phyloP scores from a whole-genome alignment of 2,329 filamentous ascomycete genomes.

The Colletotrichum plurivorum region DNA sequence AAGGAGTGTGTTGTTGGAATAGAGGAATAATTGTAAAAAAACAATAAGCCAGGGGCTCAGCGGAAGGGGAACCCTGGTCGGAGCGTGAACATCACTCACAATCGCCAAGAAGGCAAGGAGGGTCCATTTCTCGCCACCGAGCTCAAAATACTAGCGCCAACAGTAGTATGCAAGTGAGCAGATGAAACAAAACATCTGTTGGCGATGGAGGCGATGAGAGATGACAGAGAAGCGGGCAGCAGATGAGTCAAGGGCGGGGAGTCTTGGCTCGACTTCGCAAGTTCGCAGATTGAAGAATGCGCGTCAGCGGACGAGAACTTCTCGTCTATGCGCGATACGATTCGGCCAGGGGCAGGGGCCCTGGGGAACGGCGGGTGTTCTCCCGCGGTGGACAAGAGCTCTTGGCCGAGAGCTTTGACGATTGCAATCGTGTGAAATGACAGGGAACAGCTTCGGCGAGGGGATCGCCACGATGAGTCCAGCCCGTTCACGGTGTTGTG shows the following conservation, averaged over 20 bases:
- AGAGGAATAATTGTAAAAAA: background rate
- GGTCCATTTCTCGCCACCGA: no score
- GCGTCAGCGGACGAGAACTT: background rate
- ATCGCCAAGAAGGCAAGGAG: no score
- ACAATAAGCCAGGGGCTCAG: background rate
- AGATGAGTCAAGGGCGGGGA: background rate
- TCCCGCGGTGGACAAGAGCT: background rate
- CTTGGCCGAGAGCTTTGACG: background rate
- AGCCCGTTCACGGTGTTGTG: background rate
- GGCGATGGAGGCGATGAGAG: background rate
- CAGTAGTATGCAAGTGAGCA: background rate
- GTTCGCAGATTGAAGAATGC: slow-evolving; percentile 5
- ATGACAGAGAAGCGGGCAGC: background rate
- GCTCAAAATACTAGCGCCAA: background rate
- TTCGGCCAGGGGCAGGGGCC: slow-evolving; percentile 8
- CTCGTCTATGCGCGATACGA: no score
- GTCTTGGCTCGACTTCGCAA: background rate
- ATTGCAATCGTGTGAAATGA: background rate
- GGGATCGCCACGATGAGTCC: background rate
- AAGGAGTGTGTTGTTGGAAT: background rate
- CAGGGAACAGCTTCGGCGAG: background rate
- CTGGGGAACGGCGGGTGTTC: background rate
- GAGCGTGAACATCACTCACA: background rate
- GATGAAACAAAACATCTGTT: background rate
- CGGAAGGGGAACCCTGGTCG: background rate